Conservation (phyloP, 2,329 filamentous ascomycete genomes). For the Ophiostoma quercus region DNA sequence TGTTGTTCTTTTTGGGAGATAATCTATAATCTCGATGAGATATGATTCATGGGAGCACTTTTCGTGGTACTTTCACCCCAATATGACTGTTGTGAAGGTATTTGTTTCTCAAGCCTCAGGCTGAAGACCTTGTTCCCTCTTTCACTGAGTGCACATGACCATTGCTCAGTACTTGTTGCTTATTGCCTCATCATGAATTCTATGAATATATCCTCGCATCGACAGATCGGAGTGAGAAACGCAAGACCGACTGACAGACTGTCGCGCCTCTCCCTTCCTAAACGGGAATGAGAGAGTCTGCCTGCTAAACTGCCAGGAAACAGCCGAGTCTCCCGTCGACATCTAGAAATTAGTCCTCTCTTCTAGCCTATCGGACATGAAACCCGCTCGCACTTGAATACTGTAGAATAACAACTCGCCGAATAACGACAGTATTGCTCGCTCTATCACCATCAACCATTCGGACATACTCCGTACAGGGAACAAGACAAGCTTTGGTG, state of each 20-base stretch:
- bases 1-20: no score
- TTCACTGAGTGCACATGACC: not conserved
- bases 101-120: no score
- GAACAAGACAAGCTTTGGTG: not conserved
- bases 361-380: not conserved
- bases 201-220: not conserved
- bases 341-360: no score
- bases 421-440: no score
- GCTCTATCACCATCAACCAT: not conserved
- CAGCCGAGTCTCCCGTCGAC: constrained; percentile 1
- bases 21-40: no score
- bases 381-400: not conserved
- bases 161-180: not conserved
- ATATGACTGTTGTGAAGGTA: no score
- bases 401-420: no score
- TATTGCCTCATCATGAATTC: not conserved
- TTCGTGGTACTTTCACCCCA: not conserved
- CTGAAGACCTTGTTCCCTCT: no score
- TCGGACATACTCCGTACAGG: constrained; percentile 9
- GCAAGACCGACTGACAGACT: not conserved
- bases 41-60: not conserved
- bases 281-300: not conserved
- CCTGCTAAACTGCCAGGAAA: not conserved
- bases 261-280: constrained; percentile 14
- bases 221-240: not conserved